A percentile compares a stretch with the other conserved stretches of the same genome.
Evolutionary conservation across 108 stramenopile genomes (phyloP).

Genomic region (Fragilariopsis cylindrus): DNA sequence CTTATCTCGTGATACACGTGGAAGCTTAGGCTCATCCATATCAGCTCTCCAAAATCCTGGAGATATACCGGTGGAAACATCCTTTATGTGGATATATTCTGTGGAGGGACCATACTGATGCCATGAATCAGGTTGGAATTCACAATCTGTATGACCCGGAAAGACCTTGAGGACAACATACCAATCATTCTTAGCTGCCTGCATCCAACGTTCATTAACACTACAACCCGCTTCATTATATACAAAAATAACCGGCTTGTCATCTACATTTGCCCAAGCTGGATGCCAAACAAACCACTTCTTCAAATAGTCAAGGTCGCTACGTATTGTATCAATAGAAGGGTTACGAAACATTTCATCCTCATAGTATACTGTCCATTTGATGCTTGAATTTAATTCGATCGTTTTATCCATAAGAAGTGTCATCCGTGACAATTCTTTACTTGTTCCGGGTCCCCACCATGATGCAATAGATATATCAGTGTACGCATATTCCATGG

Average conservation of each 20-base stretch:
- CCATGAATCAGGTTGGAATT: conserved; percentile 26
- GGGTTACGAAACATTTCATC: conserved; percentile 21
- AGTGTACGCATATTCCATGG: conserved; percentile 29
- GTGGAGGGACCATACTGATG: conserved; percentile 33
- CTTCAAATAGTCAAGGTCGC: conserved; percentile 28
- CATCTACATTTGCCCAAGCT: conserved; percentile 30
- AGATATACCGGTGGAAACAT: conserved; percentile 24
- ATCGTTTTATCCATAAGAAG: conserved; percentile 29
- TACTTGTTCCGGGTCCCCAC: conserved; percentile 31
- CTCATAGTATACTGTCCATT: conserved; percentile 41
- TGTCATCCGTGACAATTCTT: conserved; percentile 25
- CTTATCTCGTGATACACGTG: conserved; percentile 2
- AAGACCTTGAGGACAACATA: conserved; percentile 36
- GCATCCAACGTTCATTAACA: conserved; percentile 32
- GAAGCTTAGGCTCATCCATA: neutral
- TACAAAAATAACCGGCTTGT: conserved; percentile 30
- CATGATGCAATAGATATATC: conserved; percentile 36
- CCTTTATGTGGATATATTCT: conserved; percentile 12
- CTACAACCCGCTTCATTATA: conserved; percentile 28
- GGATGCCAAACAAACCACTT: conserved; percentile 43
- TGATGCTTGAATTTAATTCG: conserved; percentile 17
- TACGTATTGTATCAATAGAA: conserved; percentile 6
- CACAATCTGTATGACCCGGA: conserved; percentile 15
- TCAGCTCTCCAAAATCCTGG: conserved; percentile 43
- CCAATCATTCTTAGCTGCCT: conserved; percentile 29